Evolutionary conservation across 2,329 filamentous ascomycete genomes (phyloP), one percentile per base, ranked within the genome.

Genomic region (Pochonia chlamydosporia): DNA sequence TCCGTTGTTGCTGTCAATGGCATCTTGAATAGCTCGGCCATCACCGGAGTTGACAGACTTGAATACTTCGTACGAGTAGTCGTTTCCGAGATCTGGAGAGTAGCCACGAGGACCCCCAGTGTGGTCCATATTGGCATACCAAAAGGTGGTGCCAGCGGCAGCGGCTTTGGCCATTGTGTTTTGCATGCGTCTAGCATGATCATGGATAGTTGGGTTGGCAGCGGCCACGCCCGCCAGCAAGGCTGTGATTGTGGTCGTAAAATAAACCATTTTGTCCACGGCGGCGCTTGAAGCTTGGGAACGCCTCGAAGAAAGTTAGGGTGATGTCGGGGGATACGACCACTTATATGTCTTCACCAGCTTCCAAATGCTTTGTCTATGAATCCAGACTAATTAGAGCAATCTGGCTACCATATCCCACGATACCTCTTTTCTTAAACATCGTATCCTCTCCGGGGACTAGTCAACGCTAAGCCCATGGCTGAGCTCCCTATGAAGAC

Each of bases 111-210:
- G 47, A 1, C 57, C 20, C 1, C 59, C 62, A 1, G 58, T 62
- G 48, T 72, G 70, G 44, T 72, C 68, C 55, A 73, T 61, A 44
- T 68, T 67, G 30, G 68, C 57, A 54, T 72, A 72, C 66, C 68
- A 72, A 53, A 66, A 72, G 40, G 55, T 60, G 26, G 55, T 60
- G 20, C 51, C 47, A 18, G 37, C 9, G n/a, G 20, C 37, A 16
- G 37, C 37, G 14, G 24, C 18, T 24, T 40, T 24, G 20, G 37
- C 21, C 11, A 10, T 24, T 8, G 6, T 24, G 28, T 14, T 31
- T 14, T 31, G 8, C 9, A 31, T 31, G 14, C 14, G 9, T 14
- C 28, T 31, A 31, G 30, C 47, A 46, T 45, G 21, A 30, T 41
- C 25, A 43, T 48, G 40, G 9, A 43, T 43, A 4, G 51, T 43